A percentile compares a stretch with the other conserved stretches of the same genome.
Evolutionary conservation across 2,329 filamentous ascomycete genomes (phyloP).

Genomic region (Diaporthe batatas): DNA sequence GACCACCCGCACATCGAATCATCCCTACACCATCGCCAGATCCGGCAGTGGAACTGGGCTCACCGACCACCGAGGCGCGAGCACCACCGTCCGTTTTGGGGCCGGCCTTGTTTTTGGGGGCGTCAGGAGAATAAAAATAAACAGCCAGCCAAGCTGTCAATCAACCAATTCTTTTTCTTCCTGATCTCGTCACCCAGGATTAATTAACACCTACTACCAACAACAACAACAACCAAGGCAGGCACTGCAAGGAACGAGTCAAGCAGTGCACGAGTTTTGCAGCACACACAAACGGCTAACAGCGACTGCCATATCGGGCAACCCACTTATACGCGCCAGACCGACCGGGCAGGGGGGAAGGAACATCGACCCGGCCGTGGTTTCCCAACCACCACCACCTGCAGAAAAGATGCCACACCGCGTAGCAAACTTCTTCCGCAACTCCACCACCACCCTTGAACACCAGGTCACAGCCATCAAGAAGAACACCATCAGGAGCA

Average conservation of each 20-base stretch:
- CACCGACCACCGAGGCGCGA: conserved; percentile 3
- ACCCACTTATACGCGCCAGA: conserved; percentile 23
- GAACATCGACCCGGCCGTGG: conserved; percentile 7
- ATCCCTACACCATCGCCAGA: conserved; percentile 33
- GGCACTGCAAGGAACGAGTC: conserved; percentile 16
- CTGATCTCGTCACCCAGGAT: no score
- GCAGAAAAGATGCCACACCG: conserved; percentile 65
- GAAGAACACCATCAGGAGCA: conserved; percentile 52
- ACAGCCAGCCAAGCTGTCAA: not conserved
- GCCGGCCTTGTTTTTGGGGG: conserved; percentile 5
- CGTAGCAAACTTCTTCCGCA: conserved; percentile 69
- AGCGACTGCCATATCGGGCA: conserved; percentile 19
- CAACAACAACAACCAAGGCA: not conserved
- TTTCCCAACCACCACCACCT: conserved; percentile 20
- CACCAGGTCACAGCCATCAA: conserved; percentile 65
- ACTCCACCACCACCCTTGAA: conserved; percentile 61
- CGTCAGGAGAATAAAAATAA: conserved; percentile 17
- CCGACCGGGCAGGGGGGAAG: not conserved
- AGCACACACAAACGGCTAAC: not conserved
- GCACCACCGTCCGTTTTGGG: conserved; percentile 2
- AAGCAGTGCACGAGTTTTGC: conserved; percentile 8
- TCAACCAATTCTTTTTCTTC: not conserved
- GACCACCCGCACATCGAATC: conserved; percentile 37
- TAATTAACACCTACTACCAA: not conserved
- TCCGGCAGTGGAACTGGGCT: conserved; percentile 35